Evolutionary conservation across 2,329 filamentous ascomycete species (phyloP).

Genomic region (Ceratocystis albifundus): DNA sequence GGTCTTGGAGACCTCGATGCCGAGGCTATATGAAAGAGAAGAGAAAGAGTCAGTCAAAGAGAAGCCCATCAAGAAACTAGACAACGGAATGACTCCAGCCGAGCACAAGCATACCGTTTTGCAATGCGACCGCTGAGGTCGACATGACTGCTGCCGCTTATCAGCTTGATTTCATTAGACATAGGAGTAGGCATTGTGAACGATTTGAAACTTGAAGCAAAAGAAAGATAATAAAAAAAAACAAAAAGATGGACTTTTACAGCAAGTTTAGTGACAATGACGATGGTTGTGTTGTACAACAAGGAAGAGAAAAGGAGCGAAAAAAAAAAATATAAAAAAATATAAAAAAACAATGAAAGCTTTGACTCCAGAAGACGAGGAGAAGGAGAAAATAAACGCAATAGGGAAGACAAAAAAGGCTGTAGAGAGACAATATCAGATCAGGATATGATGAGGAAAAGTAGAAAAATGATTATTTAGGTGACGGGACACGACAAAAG

Average conservation of each 20-base stretch:
- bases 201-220: background rate
- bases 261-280: background rate
- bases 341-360: slow-evolving; percentile 11
- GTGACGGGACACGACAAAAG: background rate
- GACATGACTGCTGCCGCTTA: slow-evolving; percentile 40
- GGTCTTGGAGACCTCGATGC: slow-evolving; percentile 67
- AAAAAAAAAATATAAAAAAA: background rate
- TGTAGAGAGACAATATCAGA: background rate
- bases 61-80: background rate
- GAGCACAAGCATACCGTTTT: slow-evolving; percentile 31
- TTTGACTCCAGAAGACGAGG: background rate
- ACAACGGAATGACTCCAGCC: too few relatives aligned
- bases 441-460: too few relatives aligned
- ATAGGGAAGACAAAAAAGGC: background rate
- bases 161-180: slow-evolving; percentile 44
- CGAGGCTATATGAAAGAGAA: slow-evolving; percentile 46
- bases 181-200: slow-evolving; percentile 29
- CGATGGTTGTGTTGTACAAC: background rate
- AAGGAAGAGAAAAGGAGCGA: background rate
- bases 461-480: background rate
- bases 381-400: background rate
- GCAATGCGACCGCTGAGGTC: slow-evolving; percentile 39
- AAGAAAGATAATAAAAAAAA: too few relatives aligned
- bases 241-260: background rate
- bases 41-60: slow-evolving; percentile 25